Base-by-base conservation (phyloP, 2,329 filamentous ascomycete species). In the Coniochaeta ligniaria region DNA sequence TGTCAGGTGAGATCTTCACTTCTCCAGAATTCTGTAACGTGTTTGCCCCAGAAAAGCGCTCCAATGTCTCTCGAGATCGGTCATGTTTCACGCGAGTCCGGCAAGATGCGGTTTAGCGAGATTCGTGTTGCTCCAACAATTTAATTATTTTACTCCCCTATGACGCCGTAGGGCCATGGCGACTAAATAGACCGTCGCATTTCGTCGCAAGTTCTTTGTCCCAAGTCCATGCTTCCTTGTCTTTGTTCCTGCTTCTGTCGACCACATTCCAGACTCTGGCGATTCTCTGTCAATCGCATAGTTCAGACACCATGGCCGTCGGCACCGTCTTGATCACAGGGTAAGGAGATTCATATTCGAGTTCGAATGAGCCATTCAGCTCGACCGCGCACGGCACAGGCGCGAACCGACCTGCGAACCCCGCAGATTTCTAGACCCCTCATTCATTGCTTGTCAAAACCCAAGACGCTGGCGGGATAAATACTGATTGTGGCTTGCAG, bases 251-350 rank as follows among this genome's bases (percentile, higher is more conserved):
- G 31, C 54, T 35, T 36, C 38, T 24, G 6, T 36, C 31, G 20
- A 36, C 33, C 31, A 38, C 54, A 35, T 57, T 57, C 54, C 35
- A 57, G 33, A 57, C 54, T 38, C 26, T n/a, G 2, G 50, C 50
- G 24, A 55, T 12, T 17, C 14, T 38, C 7, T 24, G 12, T 57
- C 31, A 17, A 20, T 20, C n/a, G 43, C n/a, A 20, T 11, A 24
- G 43, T 6, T 11, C 43, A 47, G 43, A 47, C 22, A 65, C 36
- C 65, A 96, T 96, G 91, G 78, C 88, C 74, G 83, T 90, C 68
- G 91, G 92, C 80, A 95, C 92, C 64, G 91, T 96, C 73, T 85
- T 97, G 71, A 87, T 97, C 73, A 93, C 93, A 70, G 93, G 93
- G 93, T 96, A 87, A 80, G 87, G 68, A 69, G 47, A 60, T 35